Evolutionary conservation across 768 basidiomycete genomes (phyloP), one percentile per base, ranked within the genome.

Genomic region (Boletus bicolor): DNA sequence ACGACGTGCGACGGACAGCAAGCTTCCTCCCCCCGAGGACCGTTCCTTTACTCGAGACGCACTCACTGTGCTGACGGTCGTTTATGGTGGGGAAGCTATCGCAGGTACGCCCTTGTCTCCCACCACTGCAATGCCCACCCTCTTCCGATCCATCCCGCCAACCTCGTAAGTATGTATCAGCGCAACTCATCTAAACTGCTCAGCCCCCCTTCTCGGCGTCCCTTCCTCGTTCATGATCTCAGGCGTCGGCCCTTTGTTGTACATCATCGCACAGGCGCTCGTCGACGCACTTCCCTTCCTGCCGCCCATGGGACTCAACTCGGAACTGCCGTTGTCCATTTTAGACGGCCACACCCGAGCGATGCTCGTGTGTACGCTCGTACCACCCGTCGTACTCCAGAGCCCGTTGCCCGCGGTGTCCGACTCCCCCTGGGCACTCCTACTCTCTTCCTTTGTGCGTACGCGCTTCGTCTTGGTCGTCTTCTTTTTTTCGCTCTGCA

Each of bases 211-310:
- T 32, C 75, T 91, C 51, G 80, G 85, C 4, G 62, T 81, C 30
- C 79, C 89, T 1, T 83, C 90, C 0, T 92, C 91, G 9, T 94
- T 93, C 75, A 82, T 94, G 78, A 57, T 84, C n/a, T 88, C 86
- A 1, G 86, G 86, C 2, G 77, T 81, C 8, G 77, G 83, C 5
- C 84, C 87, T 1, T 69, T 78, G 1, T 74, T 94, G 28, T 93
- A 87, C 69, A 71, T 79, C 10, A 66, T 70, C 14, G 72, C 78
- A 0, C 91, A 91, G 70, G 82, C 81, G 12, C 62, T 87, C 45
- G 79, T 89, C 26, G 80, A 86, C 26, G 66, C 74, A 36, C 68
- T 92, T 7, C 91, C 91, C 62, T 30, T 3, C 15, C 4, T 60
- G 1, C 60, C 77, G 81, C 3, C 88, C 82, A 45, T 66, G 67